Evolutionary conservation across 345 rosid species (phyloP).

Genomic region (Dipteronia dyeriana): DNA sequence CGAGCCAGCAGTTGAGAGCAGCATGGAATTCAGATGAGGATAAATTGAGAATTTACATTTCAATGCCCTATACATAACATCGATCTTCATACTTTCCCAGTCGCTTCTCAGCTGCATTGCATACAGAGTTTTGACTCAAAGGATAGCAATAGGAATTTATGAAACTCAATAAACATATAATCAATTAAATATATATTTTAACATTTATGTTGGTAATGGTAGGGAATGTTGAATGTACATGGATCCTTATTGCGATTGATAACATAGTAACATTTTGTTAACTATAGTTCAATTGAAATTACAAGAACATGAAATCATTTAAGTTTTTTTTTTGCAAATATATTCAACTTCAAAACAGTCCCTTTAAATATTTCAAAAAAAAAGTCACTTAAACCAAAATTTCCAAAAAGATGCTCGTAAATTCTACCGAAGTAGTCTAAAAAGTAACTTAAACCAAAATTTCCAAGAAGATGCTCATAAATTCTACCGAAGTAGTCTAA

Average conservation of each 20-base stretch:
- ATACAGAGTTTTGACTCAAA: background rate
- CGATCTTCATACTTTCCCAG: conserved; percentile 78
- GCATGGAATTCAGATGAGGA: conserved; percentile 78
- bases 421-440: background rate
- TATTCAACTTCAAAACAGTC: background rate
- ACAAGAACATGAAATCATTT: conserved; percentile 5
- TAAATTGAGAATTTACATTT: conserved; percentile 85
- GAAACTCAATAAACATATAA: conserved; percentile 2
- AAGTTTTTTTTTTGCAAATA: background rate
- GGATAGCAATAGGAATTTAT: background rate
- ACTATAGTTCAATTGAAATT: background rate
- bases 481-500: background rate
- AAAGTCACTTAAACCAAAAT: background rate
- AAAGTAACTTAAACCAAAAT: background rate
- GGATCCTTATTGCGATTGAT: background rate
- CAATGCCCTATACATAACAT: conserved; percentile 75
- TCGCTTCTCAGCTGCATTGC: conserved; percentile 72
- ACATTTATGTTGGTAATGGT: background rate
- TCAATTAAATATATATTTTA: background rate
- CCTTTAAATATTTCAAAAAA: background rate
- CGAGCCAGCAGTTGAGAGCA: conserved; percentile 76
- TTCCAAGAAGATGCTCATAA: background rate
- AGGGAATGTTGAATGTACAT: background rate
- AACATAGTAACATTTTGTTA: background rate
- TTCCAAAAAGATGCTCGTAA: background rate